These are phyloP conservation scores for Aspergillus ochraceus DNA, from an alignment of 2,329 filamentous ascomycete genomes.

Conservation along the genomic window DNA sequence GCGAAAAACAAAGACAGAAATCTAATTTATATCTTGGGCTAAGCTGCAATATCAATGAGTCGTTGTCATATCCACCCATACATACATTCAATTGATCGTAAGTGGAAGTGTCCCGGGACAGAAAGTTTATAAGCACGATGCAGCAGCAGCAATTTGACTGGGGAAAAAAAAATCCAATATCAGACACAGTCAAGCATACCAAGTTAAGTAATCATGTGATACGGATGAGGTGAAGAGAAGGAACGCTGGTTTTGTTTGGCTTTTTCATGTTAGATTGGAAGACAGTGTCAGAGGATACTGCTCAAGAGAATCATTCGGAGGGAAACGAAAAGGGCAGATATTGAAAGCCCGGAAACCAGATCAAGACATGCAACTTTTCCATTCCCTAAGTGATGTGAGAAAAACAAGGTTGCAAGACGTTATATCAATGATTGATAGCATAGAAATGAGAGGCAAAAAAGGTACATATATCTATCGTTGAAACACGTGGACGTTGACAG, in stretches of 20 bases:
- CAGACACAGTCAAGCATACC: background rate
- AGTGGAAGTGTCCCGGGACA: background rate
- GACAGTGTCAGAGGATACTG: too few species aligned
- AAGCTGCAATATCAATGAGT: background rate
- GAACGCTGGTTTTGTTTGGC: too few species aligned
- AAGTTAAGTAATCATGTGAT: background rate
- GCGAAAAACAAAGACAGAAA: background rate
- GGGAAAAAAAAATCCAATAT: too few species aligned
- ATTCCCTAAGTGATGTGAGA: slow-evolving; percentile 13
- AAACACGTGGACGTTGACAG: slow-evolving; percentile 21
- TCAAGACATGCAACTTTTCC: slow-evolving; percentile 16
- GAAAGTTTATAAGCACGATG: background rate
- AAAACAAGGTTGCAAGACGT: slow-evolving; percentile 14
- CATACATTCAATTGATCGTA: background rate
- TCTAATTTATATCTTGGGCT: background rate
- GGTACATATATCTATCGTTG: slow-evolving; percentile 31
- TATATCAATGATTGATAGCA: slow-evolving; percentile 19
- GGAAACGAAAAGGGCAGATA: slow-evolving; percentile 18
- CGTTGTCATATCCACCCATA: background rate
- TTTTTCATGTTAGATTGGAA: too few species aligned
- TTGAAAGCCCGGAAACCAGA: slow-evolving; percentile 14
- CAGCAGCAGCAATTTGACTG: background rate
- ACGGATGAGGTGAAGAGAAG: background rate
- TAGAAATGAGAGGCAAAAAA: slow-evolving; percentile 11
- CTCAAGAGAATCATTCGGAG: slow-evolving; percentile 1